These are phyloP conservation scores for Sclerotinia borealis DNA, from an alignment of 2,329 filamentous ascomycete species.

Conservation along the genomic window DNA sequence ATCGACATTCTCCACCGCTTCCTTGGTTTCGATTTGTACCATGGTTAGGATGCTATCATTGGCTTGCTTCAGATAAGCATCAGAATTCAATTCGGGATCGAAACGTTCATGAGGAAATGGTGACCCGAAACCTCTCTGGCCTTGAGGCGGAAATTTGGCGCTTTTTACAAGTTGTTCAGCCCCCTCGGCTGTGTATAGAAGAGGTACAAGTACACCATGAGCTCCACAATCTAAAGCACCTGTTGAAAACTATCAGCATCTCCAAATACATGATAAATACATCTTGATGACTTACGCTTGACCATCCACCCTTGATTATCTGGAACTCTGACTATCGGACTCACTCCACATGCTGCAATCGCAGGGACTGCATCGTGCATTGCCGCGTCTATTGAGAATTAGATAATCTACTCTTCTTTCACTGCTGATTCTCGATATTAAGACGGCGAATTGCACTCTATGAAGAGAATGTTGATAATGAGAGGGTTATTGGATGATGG, in stretches of 20 bases:
- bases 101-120: slow-evolving; percentile 49
- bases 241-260: slow-evolving; percentile 27
- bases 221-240: slow-evolving; percentile 52
- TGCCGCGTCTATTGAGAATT: slow-evolving; percentile 38
- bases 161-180: slow-evolving; percentile 44
- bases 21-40: slow-evolving; percentile 62
- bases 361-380: slow-evolving; percentile 55
- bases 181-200: slow-evolving; percentile 49
- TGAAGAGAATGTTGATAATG: background rate
- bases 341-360: slow-evolving; percentile 48
- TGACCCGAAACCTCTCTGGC: slow-evolving; percentile 49
- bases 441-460: background rate
- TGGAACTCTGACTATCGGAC: slow-evolving; percentile 51
- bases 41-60: slow-evolving; percentile 55
- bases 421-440: background rate
- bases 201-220: slow-evolving; percentile 50
- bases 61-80: slow-evolving; percentile 51
- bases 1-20: slow-evolving; percentile 54
- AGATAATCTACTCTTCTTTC: background rate
- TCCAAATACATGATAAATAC: slow-evolving; percentile 25
- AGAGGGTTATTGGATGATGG: background rate
- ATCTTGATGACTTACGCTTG: slow-evolving; percentile 38
- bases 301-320: slow-evolving; percentile 52
- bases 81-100: slow-evolving; percentile 41
- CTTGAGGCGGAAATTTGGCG: slow-evolving; percentile 51